Conservation (phyloP, 768 basidiomycete genomes). For the Suillus weaverae region DNA sequence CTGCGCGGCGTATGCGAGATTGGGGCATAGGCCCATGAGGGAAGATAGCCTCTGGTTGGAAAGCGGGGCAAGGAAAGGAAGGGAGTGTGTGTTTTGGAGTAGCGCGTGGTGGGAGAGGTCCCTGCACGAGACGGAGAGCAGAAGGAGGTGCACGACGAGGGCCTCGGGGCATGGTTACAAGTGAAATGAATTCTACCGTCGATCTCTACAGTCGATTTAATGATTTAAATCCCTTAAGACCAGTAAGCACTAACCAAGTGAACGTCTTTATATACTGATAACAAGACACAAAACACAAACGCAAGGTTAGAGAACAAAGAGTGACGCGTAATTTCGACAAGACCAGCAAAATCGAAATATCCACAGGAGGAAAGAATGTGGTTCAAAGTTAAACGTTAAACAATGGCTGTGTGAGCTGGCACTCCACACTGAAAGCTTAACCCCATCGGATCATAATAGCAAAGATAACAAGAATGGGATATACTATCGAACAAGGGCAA, state of each 20-base stretch:
- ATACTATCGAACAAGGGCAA: conserved; percentile 7
- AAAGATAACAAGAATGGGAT: conserved; percentile 14
- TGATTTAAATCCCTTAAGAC: not conserved
- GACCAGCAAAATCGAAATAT: not conserved
- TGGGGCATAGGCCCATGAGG: conserved; percentile 21
- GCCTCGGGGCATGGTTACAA: conserved; percentile 51
- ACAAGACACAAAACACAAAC: not conserved
- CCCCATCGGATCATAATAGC: not conserved
- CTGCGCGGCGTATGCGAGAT: conserved; percentile 17
- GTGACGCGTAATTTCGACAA: not conserved
- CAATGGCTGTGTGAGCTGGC: not conserved
- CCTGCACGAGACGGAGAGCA: conserved; percentile 58
- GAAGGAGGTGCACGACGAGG: conserved; percentile 57
- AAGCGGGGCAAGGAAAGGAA: conserved; percentile 58
- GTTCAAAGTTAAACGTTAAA: not conserved
- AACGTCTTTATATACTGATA: not conserved
- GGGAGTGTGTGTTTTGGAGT: conserved; percentile 66
- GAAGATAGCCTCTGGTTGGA: conserved; percentile 35
- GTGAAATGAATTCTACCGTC: not conserved
- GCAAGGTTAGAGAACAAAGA: not conserved
- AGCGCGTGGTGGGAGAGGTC: conserved; percentile 63
- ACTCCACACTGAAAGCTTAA: not conserved
- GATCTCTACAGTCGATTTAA: not conserved
- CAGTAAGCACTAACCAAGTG: not conserved
- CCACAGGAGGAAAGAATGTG: not conserved